A percentile compares a stretch with the other conserved stretches of the same genome.
Conservation (phyloP, 1,139 yeast genomes). For the Suhomyces atakaporum region DNA sequence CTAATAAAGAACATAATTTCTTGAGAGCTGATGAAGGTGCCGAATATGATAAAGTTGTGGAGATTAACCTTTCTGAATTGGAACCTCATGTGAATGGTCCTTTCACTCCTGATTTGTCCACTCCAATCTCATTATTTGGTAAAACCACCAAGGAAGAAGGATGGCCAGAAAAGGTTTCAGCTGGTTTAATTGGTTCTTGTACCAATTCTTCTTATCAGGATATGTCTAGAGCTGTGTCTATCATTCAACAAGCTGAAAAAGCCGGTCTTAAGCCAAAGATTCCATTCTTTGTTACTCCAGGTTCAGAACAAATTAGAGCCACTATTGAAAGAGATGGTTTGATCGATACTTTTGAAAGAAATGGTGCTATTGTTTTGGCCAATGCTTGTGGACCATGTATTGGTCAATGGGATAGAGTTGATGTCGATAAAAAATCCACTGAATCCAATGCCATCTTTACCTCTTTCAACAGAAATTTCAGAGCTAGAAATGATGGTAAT, state of each 20-base stretch:
- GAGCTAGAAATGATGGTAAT: conserved; percentile 97
- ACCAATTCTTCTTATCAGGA: conserved; percentile 97
- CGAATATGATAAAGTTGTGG: conserved; percentile 79
- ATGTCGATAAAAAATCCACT: conserved; percentile 63
- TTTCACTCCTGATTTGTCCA: conserved; percentile 90
- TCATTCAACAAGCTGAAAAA: conserved; percentile 79
- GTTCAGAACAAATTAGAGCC: conserved; percentile 98
- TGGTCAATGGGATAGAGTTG: conserved; percentile 95
- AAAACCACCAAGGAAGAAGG: conserved; percentile 61
- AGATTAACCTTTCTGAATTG: conserved; percentile 69
- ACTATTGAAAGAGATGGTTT: conserved; percentile 95
- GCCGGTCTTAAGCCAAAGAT: conserved; percentile 90
- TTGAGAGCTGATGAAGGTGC: conserved; percentile 80
- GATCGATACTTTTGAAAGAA: conserved; percentile 72
- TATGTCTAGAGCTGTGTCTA: conserved; percentile 91
- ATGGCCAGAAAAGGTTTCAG: conserved; percentile 83
- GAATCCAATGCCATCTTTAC: conserved; percentile 85
- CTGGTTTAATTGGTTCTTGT: conserved; percentile 96
- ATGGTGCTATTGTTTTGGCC: conserved; percentile 89
- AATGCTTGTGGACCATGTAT: conserved; percentile 99
- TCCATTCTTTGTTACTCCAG: conserved; percentile 94
- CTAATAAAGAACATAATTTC: conserved; percentile 59
- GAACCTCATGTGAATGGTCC: conserved; percentile 96
- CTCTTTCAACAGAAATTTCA: conserved; percentile 93
- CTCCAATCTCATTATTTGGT: conserved; percentile 76